phyloP scores from a whole-genome alignment of 805 yeast species.

The Candida adriatica region DNA sequence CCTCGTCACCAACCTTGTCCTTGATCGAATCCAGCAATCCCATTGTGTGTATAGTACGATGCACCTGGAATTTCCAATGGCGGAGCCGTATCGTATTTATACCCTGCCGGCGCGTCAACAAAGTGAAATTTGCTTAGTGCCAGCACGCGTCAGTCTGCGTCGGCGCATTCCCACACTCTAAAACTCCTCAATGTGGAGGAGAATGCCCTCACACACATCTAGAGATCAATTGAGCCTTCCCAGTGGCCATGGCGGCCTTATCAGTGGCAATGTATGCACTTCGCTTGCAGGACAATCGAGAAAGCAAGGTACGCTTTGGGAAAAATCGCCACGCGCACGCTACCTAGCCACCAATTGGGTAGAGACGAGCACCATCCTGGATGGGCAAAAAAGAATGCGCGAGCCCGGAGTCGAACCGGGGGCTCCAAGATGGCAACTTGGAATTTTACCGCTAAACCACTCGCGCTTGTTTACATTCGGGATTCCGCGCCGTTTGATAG shows the following conservation, averaged over 20 bases:
- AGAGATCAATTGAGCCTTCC: too few relatives aligned
- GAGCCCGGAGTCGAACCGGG: conserved; percentile 58
- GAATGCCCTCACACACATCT: too few relatives aligned
- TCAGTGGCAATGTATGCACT: too few relatives aligned
- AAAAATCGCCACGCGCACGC: too few relatives aligned
- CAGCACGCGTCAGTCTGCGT: background rate
- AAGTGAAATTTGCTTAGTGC: conserved; percentile 4
- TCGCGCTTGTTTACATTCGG: conserved; percentile 28
- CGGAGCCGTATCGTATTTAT: conserved; percentile 1
- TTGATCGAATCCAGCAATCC: conserved; percentile 18
- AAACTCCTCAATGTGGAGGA: too few relatives aligned
- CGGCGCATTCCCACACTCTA: background rate
- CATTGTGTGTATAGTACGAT: conserved; percentile 7
- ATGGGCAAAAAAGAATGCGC: conserved; percentile 33
- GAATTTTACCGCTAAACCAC: conserved; percentile 54
- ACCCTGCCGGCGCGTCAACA: conserved; percentile 1
- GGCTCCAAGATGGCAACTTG: conserved; percentile 53
- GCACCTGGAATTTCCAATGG: background rate
- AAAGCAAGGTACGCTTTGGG: too few relatives aligned
- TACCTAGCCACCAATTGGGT: background rate
- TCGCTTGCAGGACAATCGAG: too few relatives aligned
- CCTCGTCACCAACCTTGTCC: conserved; percentile 15
- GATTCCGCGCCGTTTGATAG: background rate
- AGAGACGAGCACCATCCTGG: background rate
- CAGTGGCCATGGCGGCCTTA: too few relatives aligned